These are phyloP conservation scores for Carex scoparia DNA, from an alignment of 176 grass and related monocot species.

Conservation along the genomic window DNA sequence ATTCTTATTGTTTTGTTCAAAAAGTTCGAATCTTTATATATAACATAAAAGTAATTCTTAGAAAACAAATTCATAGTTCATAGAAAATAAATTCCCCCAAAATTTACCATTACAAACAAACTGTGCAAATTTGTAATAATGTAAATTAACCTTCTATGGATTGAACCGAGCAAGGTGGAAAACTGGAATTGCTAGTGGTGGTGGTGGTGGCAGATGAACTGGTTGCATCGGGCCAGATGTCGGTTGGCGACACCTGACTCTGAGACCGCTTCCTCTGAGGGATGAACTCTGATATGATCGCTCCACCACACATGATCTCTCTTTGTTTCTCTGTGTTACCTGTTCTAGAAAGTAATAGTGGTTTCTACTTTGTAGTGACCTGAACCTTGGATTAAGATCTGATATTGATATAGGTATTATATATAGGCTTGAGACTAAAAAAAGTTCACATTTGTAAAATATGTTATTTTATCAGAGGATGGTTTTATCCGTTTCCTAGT, in stretches of 20 bases:
- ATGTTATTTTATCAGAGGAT: neutral
- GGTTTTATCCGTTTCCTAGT: neutral
- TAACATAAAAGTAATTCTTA: too few species aligned
- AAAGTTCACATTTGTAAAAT: neutral
- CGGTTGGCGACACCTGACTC: neutral
- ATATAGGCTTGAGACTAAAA: neutral
- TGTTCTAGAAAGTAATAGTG: neutral
- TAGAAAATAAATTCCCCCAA: too few species aligned
- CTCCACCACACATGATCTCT: constrained; percentile 26
- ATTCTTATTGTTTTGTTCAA: neutral
- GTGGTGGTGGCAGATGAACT: neutral
- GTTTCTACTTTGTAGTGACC: neutral
- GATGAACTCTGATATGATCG: constrained; percentile 17
- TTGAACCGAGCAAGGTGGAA: neutral
- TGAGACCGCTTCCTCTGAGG: constrained; percentile 2
- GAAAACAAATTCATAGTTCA: too few species aligned
- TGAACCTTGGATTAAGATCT: neutral
- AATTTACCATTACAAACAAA: neutral
- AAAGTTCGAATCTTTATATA: neutral
- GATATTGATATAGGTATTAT: neutral
- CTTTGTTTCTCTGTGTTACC: neutral
- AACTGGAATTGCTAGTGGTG: neutral
- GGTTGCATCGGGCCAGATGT: constrained; percentile 8
- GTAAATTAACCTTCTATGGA: neutral
- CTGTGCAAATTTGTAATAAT: neutral